These are phyloP conservation scores for Posidonia australis DNA, from an alignment of 106 monocot genomes.

Conservation along the genomic window DNA sequence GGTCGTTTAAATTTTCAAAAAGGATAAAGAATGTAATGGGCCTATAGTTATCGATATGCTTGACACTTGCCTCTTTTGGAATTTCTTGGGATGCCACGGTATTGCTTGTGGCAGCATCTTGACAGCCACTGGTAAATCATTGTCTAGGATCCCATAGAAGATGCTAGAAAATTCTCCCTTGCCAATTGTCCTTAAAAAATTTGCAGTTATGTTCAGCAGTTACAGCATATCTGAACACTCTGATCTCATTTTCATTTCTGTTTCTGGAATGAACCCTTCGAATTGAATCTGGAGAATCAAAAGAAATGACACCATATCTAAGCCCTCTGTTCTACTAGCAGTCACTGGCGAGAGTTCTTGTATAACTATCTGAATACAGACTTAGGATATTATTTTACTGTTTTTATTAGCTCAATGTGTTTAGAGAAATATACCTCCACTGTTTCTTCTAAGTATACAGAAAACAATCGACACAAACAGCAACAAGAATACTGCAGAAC, in stretches of 20 bases:
- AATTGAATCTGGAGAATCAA: too few species aligned
- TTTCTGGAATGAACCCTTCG: too few species aligned
- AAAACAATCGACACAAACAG: neutral
- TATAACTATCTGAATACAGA: neutral
- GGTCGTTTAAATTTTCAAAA: too few species aligned
- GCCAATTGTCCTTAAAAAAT: constrained; percentile 8
- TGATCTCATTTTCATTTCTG: too few species aligned
- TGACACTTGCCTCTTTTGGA: constrained; percentile 8
- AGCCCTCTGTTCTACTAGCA: too few species aligned
- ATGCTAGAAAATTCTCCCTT: constrained; percentile 13
- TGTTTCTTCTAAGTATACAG: too few species aligned
- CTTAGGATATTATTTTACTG: neutral
- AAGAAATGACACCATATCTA: too few species aligned
- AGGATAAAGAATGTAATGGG: too few species aligned
- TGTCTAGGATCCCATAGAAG: constrained; percentile 1
- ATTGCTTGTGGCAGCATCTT: constrained; percentile 8
- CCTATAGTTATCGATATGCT: too few species aligned
- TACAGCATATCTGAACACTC: constrained; percentile 1
- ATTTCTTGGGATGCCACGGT: constrained; percentile 2
- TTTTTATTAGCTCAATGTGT: neutral
- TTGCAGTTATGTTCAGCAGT: neutral
- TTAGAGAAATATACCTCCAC: too few species aligned
- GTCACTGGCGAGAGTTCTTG: too few species aligned
- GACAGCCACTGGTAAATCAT: constrained; percentile 7
- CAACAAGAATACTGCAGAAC: neutral